Conservation (phyloP, 805 yeast genomes). For the Saccharomycopsis sp. region DNA sequence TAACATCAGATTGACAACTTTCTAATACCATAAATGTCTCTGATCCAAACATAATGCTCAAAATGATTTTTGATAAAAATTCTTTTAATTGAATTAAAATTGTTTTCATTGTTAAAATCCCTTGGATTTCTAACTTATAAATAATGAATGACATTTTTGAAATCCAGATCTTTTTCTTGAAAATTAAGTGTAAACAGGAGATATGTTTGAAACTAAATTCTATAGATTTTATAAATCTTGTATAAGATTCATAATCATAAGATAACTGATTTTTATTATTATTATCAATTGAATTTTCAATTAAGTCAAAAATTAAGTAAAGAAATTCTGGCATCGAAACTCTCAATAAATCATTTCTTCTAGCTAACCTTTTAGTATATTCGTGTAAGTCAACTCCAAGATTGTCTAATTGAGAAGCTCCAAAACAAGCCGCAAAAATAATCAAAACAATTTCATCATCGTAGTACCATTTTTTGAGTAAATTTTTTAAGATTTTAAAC, state of each 20-base stretch:
- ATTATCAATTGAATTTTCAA: conserved; percentile 20
- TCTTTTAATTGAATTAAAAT: not conserved
- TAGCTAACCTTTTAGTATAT: conserved; percentile 17
- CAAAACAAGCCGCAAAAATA: conserved; percentile 36
- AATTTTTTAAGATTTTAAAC: conserved; percentile 34
- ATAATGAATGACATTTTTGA: conserved; percentile 29
- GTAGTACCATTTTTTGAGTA: conserved; percentile 37
- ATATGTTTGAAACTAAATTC: conserved; percentile 27
- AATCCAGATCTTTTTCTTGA: conserved; percentile 26
- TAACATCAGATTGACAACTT: conserved; percentile 8
- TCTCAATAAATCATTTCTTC: conserved; percentile 17
- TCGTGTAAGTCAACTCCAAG: conserved; percentile 17
- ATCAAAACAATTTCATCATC: conserved; percentile 31
- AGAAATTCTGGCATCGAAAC: conserved; percentile 37
- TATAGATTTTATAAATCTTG: conserved; percentile 22
- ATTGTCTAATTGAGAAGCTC: conserved; percentile 26
- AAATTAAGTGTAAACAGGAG: conserved; percentile 22
- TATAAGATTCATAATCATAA: conserved; percentile 21
- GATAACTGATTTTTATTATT: conserved; percentile 1
- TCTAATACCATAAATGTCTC: conserved; percentile 13
- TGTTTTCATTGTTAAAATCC: conserved; percentile 4
- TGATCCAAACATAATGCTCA: conserved; percentile 3
- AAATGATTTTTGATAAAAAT: conserved; percentile 7
- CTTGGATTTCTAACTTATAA: conserved; percentile 19
- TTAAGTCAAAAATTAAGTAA: conserved; percentile 25